phyloP scores from a whole-genome alignment of 306 rosid species.

The Alnus glutinosa region DNA sequence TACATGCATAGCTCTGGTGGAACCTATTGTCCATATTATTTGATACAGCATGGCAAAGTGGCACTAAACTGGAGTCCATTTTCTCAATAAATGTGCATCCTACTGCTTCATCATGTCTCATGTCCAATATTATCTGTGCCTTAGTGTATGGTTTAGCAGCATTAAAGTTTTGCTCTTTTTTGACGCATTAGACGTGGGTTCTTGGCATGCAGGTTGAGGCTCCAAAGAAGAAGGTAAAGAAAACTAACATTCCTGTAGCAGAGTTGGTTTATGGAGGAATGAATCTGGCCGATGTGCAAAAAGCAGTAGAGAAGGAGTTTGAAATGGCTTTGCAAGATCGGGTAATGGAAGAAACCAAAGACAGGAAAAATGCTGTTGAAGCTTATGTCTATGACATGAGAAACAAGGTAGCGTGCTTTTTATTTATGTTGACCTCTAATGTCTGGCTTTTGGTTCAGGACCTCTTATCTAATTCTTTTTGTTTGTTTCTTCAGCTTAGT shows the following conservation, averaged over 20 bases:
- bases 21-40: not conserved
- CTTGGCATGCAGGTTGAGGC: slow-evolving; percentile 51
- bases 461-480: not conserved
- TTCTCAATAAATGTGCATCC: not conserved
- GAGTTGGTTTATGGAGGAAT: slow-evolving; percentile 84
- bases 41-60: not conserved
- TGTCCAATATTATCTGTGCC: not conserved
- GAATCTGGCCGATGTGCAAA: slow-evolving; percentile 60
- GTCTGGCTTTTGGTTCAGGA: not conserved
- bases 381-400: slow-evolving; percentile 95
- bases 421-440: not conserved
- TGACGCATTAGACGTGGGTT: slow-evolving; percentile 5
- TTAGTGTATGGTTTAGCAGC: not conserved
- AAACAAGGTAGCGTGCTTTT: slow-evolving; percentile 60
- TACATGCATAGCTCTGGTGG: not conserved
- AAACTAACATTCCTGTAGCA: slow-evolving; percentile 57
- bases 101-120: not conserved
- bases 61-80: not conserved
- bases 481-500: slow-evolving; percentile 53
- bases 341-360: slow-evolving; percentile 96
- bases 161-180: not conserved
- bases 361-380: slow-evolving; percentile 94
- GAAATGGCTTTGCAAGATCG: slow-evolving; percentile 99
- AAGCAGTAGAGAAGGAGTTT: slow-evolving; percentile 85
- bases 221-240: slow-evolving; percentile 86